Evolutionary conservation across 768 basidiomycete species (phyloP).

Genomic region (Tricholoma saponaceum): DNA sequence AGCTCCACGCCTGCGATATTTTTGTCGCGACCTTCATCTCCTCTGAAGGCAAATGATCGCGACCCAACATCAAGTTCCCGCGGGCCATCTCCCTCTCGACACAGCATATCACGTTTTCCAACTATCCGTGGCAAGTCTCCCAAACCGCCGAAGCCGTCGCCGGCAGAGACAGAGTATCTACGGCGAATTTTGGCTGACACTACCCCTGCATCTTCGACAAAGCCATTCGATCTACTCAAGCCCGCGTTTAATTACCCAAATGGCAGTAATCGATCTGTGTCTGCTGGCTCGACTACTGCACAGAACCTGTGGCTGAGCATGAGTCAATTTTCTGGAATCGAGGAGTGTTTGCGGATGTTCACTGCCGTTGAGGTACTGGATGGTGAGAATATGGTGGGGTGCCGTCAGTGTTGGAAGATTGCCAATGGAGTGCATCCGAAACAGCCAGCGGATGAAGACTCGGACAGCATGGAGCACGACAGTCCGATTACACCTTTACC

Average conservation of each 20-base stretch:
- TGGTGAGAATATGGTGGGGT: conserved; percentile 93
- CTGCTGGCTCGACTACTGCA: conserved; percentile 5
- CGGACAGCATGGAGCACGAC: conserved; percentile 11
- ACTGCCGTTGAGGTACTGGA: conserved; percentile 92
- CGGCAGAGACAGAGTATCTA: conserved; percentile 63
- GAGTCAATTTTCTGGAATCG: conserved; percentile 53
- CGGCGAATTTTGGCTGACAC: conserved; percentile 67
- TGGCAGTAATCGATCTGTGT: conserved; percentile 10
- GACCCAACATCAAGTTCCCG: conserved; percentile 4
- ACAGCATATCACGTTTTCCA: conserved; percentile 18
- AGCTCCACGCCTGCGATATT: conserved; percentile 5
- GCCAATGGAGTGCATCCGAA: conserved; percentile 57
- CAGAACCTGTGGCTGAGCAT: conserved; percentile 42
- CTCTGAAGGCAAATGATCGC: conserved; percentile 3
- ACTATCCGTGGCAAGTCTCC: conserved; percentile 36
- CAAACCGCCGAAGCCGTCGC: conserved; percentile 49
- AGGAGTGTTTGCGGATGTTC: conserved; percentile 83
- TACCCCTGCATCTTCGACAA: conserved; percentile 32
- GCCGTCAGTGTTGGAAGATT: conserved; percentile 92
- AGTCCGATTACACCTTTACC: background rate
- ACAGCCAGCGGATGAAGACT: conserved; percentile 25
- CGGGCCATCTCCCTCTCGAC: conserved; percentile 8
- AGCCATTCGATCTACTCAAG: conserved; percentile 50
- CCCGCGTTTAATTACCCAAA: conserved; percentile 16
- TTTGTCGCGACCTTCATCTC: conserved; percentile 8